Evolutionary conservation across 352 stramenopile species (phyloP).

Genomic region (Lagenidium giganteum): DNA sequence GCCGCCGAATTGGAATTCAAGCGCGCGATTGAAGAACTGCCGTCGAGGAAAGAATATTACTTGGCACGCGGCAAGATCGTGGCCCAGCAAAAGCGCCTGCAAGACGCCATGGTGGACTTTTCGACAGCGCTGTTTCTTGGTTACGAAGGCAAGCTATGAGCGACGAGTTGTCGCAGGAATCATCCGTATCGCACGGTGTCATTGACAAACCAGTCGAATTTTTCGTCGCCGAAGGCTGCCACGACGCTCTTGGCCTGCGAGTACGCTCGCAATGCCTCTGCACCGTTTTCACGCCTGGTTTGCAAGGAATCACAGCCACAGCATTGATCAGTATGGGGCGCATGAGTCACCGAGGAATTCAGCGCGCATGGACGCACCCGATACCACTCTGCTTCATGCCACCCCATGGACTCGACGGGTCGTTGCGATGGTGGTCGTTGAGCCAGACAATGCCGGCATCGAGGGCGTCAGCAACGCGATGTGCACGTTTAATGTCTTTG

Average conservation of each 20-base stretch:
- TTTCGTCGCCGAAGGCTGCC: constrained; percentile 45
- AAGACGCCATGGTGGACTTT: constrained; percentile 80
- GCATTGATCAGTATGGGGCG: neutral
- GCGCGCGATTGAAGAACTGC: constrained; percentile 60
- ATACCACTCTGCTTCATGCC: constrained; percentile 86
- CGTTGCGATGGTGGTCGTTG: constrained; percentile 92
- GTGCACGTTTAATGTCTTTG: constrained; percentile 74
- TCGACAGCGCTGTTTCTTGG: constrained; percentile 65
- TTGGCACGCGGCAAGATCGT: constrained; percentile 61
- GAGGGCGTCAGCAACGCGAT: constrained; percentile 85
- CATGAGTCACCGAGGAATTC: neutral
- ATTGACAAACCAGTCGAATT: constrained; percentile 78
- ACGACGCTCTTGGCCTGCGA: constrained; percentile 78
- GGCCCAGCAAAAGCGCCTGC: constrained; percentile 62
- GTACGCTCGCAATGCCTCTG: constrained; percentile 61
- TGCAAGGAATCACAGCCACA: constrained; percentile 15
- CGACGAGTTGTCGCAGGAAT: neutral
- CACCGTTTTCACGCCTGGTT: constrained; percentile 86
- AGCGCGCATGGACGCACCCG: constrained; percentile 35
- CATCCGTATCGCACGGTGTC: constrained; percentile 53
- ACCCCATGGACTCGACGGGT: constrained; percentile 80
- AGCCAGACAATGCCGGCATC: constrained; percentile 91
- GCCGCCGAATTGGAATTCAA: constrained; percentile 51
- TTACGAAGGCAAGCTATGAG: constrained; percentile 68
- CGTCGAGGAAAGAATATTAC: constrained; percentile 67